Conservation (phyloP, 2,329 filamentous ascomycete species). For the Cercospora zeina region DNA sequence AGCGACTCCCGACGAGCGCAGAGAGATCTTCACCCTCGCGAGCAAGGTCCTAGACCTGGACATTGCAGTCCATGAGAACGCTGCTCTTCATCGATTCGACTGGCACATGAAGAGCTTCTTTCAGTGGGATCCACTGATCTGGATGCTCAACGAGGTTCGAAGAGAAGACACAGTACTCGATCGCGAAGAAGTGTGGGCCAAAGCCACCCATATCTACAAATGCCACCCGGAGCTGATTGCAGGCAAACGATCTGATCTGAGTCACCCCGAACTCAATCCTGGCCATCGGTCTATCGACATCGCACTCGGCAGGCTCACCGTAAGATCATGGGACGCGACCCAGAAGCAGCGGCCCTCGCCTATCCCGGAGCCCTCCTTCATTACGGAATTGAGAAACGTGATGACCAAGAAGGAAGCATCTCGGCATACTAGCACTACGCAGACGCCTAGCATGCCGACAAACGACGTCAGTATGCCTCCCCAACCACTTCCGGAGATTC, state of each 20-base stretch:
- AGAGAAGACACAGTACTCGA: conserved; percentile 28
- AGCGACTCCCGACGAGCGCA: conserved; percentile 40
- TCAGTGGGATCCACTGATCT: conserved; percentile 46
- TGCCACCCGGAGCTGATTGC: conserved; percentile 47
- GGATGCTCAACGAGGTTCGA: conserved; percentile 41
- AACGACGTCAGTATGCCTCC: conserved; percentile 15
- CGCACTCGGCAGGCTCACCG: conserved; percentile 46
- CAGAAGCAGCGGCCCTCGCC: background rate
- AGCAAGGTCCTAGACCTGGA: conserved; percentile 47
- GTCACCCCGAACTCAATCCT: conserved; percentile 45
- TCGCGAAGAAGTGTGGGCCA: conserved; percentile 45
- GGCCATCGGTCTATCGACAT: conserved; percentile 45
- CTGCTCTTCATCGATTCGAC: conserved; percentile 49
- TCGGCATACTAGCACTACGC: conserved; percentile 20
- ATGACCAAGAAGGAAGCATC: conserved; percentile 23
- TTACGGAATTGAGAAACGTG: conserved; percentile 20
- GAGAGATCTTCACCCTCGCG: conserved; percentile 45
- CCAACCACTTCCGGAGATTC: conserved; percentile 20
- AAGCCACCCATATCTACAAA: conserved; percentile 48
- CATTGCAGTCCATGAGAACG: conserved; percentile 45
- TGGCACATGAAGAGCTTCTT: conserved; percentile 57
- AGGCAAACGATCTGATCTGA: conserved; percentile 39
- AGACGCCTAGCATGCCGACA: conserved; percentile 19
- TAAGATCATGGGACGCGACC: conserved; percentile 49
- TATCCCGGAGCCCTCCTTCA: conserved; percentile 21